Percentiles rank a stretch among this genome's conserved stretches.
These are phyloP conservation scores for Pueraria montana DNA, from an alignment of 306 rosid species.

Conservation along the genomic window DNA sequence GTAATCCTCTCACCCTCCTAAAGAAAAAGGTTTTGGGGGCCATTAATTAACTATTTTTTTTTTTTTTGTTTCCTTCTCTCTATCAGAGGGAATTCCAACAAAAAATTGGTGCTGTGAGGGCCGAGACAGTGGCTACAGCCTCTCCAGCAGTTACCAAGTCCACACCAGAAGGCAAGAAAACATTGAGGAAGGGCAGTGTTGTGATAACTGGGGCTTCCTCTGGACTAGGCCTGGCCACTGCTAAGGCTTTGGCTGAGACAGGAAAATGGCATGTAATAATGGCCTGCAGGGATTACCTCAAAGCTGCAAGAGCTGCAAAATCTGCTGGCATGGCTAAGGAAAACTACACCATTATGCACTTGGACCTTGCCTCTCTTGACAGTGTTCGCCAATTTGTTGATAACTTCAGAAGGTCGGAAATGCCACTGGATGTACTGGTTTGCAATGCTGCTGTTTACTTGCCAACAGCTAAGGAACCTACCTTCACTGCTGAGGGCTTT, in stretches of 20 bases:
- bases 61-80: neutral
- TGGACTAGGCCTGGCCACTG: conserved; percentile 96
- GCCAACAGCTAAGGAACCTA: conserved; percentile 96
- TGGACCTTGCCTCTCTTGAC: conserved; percentile 94
- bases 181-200: conserved; percentile 89
- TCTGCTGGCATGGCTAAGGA: conserved; percentile 86
- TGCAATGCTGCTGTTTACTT: conserved; percentile 96
- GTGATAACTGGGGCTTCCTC: conserved; percentile 95
- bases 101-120: conserved; percentile 64
- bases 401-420: conserved; percentile 68
- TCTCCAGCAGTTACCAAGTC: conserved; percentile 70
- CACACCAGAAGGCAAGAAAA: conserved; percentile 86
- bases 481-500: conserved; percentile 94
- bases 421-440: conserved; percentile 87
- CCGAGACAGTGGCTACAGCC: conserved; percentile 71
- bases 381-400: conserved; percentile 94
- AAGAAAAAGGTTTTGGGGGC: neutral
- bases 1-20: neutral
- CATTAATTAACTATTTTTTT: conserved; percentile 23
- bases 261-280: conserved; percentile 97
- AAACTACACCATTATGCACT: conserved; percentile 88
- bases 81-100: conserved; percentile 67
- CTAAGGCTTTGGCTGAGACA: conserved; percentile 94
- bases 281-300: conserved; percentile 99
- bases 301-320: conserved; percentile 96